These are phyloP conservation scores for Penicillium glabrum DNA, from an alignment of 2,329 filamentous ascomycete genomes.

Conservation along the genomic window DNA sequence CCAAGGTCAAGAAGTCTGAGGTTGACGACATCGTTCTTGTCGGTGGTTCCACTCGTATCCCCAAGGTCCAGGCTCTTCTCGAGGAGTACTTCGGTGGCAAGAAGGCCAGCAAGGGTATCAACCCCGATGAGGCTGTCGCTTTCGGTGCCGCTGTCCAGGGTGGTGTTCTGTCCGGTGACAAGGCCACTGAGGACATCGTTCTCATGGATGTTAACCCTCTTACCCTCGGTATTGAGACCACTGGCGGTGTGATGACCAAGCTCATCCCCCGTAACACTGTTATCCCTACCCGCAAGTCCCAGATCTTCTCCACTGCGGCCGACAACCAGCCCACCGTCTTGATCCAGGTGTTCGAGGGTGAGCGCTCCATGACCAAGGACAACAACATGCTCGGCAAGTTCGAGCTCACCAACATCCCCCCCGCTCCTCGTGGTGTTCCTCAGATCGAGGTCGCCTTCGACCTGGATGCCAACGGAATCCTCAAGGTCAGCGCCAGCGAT, in stretches of 20 bases:
- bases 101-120: constrained; percentile 98
- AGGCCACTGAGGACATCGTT: constrained; percentile 75
- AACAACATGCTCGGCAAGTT: constrained; percentile 99
- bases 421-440: constrained; percentile 91
- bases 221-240: constrained; percentile 96
- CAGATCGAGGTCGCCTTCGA: constrained; percentile 99
- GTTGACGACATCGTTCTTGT: constrained; percentile 97
- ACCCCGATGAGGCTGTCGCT: constrained; percentile 98
- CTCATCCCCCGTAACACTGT: constrained; percentile 92
- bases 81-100: constrained; percentile 95
- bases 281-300: constrained; percentile 93
- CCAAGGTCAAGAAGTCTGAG: constrained; percentile 93
- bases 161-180: constrained; percentile 89
- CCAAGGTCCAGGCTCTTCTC: constrained; percentile 91
- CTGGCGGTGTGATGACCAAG: constrained; percentile 96
- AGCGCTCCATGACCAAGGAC: constrained; percentile 91
- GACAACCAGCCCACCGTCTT: constrained; percentile 95
- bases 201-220: constrained; percentile 98
- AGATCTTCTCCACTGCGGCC: constrained; percentile 95
- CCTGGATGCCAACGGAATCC: constrained; percentile 96
- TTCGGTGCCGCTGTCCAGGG: constrained; percentile 97
- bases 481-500: constrained; percentile 93
- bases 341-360: constrained; percentile 94
- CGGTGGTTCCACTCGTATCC: constrained; percentile 98
- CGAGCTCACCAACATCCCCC: constrained; percentile 92